Evolutionary conservation across 164 flowering plant species (phyloP).

Genomic region (Stephania yunnanensis): DNA sequence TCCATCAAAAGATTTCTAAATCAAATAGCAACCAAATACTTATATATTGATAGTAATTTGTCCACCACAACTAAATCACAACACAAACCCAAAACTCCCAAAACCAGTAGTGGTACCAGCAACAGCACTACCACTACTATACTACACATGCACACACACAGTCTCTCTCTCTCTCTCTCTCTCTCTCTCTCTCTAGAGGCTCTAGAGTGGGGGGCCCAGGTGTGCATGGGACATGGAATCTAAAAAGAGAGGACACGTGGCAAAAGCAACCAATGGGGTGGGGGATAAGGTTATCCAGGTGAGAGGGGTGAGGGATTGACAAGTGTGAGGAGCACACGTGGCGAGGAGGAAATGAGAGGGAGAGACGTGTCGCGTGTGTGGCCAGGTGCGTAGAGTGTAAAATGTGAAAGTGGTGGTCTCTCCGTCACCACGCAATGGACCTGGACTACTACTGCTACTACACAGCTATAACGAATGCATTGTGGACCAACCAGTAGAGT

Average conservation of each 20-base stretch:
- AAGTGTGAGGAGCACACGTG: background rate
- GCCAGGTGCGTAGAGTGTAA: background rate
- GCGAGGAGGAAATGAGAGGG: background rate
- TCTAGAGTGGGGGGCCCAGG: background rate
- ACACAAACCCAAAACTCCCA: too few species aligned
- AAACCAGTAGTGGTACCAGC: too few species aligned
- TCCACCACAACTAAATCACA: too few species aligned
- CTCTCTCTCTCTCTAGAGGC: too few species aligned
- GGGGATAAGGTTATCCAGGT: background rate
- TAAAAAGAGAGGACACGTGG: background rate
- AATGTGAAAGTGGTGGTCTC: background rate
- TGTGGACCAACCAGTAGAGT: too few species aligned
- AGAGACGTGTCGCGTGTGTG: conserved; percentile 1
- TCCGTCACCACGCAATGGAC: background rate
- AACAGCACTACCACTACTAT: background rate
- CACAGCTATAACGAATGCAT: too few species aligned
- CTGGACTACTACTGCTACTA: too few species aligned
- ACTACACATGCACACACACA: background rate
- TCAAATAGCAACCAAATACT: too few species aligned
- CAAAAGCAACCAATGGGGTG: background rate
- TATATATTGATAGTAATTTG: too few species aligned
- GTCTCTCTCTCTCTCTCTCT: too few species aligned
- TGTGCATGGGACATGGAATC: background rate
- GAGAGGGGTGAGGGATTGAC: background rate
- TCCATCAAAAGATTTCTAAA: too few species aligned